Evolutionary conservation across 345 rosid species (phyloP).

Genomic region (Populus davidiana): DNA sequence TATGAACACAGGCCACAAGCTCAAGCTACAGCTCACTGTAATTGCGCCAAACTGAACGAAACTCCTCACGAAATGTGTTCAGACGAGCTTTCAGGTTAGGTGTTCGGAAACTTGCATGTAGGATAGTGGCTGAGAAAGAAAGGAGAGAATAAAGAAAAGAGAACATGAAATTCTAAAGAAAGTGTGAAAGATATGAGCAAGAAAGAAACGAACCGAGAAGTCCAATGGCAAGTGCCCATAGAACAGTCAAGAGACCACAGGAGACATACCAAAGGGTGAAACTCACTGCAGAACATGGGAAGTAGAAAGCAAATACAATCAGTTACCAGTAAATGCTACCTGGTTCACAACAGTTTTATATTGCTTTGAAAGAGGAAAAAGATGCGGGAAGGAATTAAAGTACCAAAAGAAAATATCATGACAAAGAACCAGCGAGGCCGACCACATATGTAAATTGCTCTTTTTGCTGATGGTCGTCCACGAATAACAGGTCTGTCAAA

Average conservation of each 20-base stretch:
- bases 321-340: background rate
- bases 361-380: background rate
- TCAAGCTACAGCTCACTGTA: constrained; percentile 79
- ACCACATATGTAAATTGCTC: constrained; percentile 78
- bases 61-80: constrained; percentile 93
- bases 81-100: constrained; percentile 96
- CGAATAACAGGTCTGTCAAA: constrained; percentile 81
- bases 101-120: constrained; percentile 94
- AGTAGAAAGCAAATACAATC: background rate
- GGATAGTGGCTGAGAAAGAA: constrained; percentile 53
- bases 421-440: constrained; percentile 94
- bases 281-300: constrained; percentile 44
- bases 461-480: constrained; percentile 87
- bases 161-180: background rate
- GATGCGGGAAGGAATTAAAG: background rate
- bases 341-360: background rate
- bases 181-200: constrained; percentile 5
- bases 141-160: background rate
- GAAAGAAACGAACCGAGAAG: constrained; percentile 61
- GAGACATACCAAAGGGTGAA: constrained; percentile 79
- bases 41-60: constrained; percentile 96
- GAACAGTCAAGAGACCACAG: constrained; percentile 74
- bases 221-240: constrained; percentile 78
- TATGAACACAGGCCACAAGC: constrained; percentile 16
- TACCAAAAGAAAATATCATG: constrained; percentile 66